Conservation (phyloP, 1,284 basidiomycete genomes). For the Ustilago trichophora region DNA sequence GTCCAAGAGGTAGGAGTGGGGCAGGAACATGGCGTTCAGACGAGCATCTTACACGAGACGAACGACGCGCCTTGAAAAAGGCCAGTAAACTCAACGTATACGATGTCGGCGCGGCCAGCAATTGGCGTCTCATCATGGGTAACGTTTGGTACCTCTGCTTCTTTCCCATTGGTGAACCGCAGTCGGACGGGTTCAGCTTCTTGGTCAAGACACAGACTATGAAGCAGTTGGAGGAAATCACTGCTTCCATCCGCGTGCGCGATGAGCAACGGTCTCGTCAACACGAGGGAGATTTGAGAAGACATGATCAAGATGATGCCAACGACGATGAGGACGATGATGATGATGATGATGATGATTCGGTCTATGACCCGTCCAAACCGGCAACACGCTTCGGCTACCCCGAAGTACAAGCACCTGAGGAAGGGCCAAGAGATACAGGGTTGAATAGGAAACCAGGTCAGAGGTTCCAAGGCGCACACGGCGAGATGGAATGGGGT, state of each 20-base stretch:
- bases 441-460: conserved; percentile 18
- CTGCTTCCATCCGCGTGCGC: conserved; percentile 25
- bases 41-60: conserved; percentile 49
- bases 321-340: not conserved
- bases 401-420: not conserved
- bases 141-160: conserved; percentile 47
- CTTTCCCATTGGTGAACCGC: conserved; percentile 52
- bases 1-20: not conserved
- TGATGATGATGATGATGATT: conserved; percentile 25
- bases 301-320: not conserved
- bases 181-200: conserved; percentile 42
- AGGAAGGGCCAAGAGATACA: not conserved
- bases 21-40: conserved; percentile 35
- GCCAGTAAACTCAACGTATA: conserved; percentile 60
- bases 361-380: conserved; percentile 23
- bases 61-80: conserved; percentile 48
- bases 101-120: conserved; percentile 48
- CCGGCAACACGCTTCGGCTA: conserved; percentile 23
- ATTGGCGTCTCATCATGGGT: conserved; percentile 58
- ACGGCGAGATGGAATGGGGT: conserved; percentile 55
- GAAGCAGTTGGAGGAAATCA: conserved; percentile 43
- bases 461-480: conserved; percentile 39
- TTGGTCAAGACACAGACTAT: conserved; percentile 40
- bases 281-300: not conserved
- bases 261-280: conserved; percentile 1